Evolutionary conservation across 2,329 filamentous ascomycete species (phyloP), one percentile per base, ranked within the genome.

Genomic region (Tolypocladium cylindrosporum): DNA sequence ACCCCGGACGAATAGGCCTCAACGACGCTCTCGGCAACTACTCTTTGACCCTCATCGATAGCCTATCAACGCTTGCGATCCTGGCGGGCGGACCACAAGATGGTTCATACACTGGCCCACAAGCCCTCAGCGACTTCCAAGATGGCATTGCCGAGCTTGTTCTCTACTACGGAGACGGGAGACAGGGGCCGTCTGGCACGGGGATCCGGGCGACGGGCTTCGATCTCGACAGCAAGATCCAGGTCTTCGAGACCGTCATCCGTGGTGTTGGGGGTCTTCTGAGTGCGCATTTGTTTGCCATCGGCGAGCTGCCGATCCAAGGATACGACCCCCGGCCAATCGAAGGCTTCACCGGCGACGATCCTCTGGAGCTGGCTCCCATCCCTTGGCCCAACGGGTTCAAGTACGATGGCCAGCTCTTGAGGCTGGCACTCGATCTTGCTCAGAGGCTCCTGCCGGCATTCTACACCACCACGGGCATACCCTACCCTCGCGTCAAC

Each of bases 11-110:
- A 67, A 84, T 94, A 64, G 92, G 91, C 66, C 79, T 97, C 61
- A 97, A 97, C 75, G 94, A 99, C 72, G 92, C 95, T 16, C 81
- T 99, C 50, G 94, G 94, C 5, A 97, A 99, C 75, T 99, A 97
- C 75, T 97, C 92, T 57, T 78, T 99, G 61, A 97, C 94, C 1
- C 79, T 97, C 54, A 92, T 99, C 68, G 94, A 99, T 74, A 97
- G 91, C 68, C 79, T 99, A 24, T 97, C 92, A 16, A 96, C 93
- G 0, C 83, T 99, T 58, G 94, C 92, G 8, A 95, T 99, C 61
- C 78, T 99, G 45, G 91, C 93, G 9, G 95, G 90, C 11, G 84
- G 86, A 0, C 85, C 86, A 0, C 64, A 70, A 54, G 69, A 71
- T 48, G 72, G 67, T n/a, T 63, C 65, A 10, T 66, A 72, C 39